Conservation (phyloP, 257 asterid genomes). For the Gentiana macrophylla region DNA sequence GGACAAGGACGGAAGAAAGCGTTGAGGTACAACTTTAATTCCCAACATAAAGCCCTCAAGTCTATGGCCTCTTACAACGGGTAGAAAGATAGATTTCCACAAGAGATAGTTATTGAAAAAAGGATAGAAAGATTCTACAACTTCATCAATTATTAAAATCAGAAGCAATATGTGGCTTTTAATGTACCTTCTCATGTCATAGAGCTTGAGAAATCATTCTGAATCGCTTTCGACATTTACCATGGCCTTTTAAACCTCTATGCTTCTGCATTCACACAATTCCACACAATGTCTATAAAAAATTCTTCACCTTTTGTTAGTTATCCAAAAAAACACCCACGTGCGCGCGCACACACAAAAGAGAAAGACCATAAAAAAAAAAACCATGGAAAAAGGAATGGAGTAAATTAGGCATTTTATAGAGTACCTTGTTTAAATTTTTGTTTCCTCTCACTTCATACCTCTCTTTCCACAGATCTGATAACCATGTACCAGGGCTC, state of each 20-base stretch:
- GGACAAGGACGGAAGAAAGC: too few relatives aligned
- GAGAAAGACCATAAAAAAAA: background rate
- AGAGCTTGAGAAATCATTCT: constrained; percentile 13
- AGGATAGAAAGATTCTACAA: too few relatives aligned
- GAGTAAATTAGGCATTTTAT: background rate
- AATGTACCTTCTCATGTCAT: too few relatives aligned
- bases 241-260: constrained; percentile 33
- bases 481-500: constrained; percentile 43
- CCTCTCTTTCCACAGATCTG: constrained; percentile 40
- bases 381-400: background rate
- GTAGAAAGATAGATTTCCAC: too few relatives aligned
- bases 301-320: background rate
- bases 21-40: too few relatives aligned
- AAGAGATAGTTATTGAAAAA: too few relatives aligned
- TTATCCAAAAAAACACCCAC: background rate
- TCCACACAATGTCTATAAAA: background rate
- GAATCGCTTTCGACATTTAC: constrained; percentile 31
- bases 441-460: constrained; percentile 50
- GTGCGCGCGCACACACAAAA: too few relatives aligned
- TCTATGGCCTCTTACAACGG: too few relatives aligned
- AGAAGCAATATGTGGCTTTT: too few relatives aligned
- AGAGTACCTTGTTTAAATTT: constrained; percentile 28
- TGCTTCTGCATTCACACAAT: constrained; percentile 22
- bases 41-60: too few relatives aligned
- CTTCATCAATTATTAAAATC: too few relatives aligned